phyloP scores from a whole-genome alignment of 139 green algal genomes.

The Micractinium sp. region DNA sequence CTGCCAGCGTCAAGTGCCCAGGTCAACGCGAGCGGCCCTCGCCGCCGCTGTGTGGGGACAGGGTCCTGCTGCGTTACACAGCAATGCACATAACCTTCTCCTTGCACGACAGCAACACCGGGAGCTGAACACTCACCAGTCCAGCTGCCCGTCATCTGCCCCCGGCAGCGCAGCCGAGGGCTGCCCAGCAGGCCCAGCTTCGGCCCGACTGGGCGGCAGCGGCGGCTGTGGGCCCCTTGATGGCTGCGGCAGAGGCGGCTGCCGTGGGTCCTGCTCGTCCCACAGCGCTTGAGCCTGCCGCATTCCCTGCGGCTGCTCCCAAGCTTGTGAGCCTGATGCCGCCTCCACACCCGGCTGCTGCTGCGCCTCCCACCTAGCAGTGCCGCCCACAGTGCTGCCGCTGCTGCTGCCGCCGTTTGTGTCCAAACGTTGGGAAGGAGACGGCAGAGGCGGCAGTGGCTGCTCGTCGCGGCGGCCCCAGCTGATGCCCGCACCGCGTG shows the following conservation, averaged over 20 bases:
- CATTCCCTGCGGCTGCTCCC: too few species aligned
- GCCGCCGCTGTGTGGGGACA: not conserved
- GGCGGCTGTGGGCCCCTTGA: not conserved
- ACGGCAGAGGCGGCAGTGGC: too few species aligned
- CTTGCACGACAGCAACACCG: too few species aligned
- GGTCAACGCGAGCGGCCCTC: too few species aligned
- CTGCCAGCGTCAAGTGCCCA: too few species aligned
- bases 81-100: too few species aligned
- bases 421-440: not conserved
- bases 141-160: not conserved
- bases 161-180: not conserved
- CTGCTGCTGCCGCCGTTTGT: not conserved
- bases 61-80: too few species aligned
- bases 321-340: too few species aligned
- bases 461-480: not conserved
- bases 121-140: not conserved
- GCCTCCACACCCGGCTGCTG: not conserved
- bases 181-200: not conserved
- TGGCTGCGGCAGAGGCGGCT: too few species aligned
- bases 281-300: too few species aligned
- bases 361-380: not conserved
- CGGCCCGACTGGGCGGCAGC: not conserved
- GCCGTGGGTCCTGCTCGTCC: too few species aligned
- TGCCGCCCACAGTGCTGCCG: not conserved
- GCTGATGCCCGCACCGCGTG: not conserved